Evolutionary conservation across 352 stramenopile genomes (phyloP), one percentile per base, ranked within the genome.

Genomic region (Phytopythium ostracodes): DNA sequence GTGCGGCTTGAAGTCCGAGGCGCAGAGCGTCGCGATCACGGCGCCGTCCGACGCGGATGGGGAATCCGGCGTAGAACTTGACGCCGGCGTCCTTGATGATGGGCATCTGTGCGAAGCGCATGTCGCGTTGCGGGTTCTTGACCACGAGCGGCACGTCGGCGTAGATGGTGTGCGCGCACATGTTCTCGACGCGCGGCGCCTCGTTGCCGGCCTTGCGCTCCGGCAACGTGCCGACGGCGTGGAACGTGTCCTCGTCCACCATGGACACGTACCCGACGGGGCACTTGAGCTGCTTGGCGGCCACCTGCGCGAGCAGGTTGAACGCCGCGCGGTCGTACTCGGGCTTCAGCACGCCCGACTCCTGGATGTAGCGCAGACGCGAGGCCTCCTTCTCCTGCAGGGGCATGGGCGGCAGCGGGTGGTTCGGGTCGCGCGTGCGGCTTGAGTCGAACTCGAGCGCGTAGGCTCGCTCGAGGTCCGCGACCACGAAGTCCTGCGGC

Each of bases 21-120:
- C 65, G 43, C 80, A 89, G 11, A 89, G 61, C 33, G 72, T 78
- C 0, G 73, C 80, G 20, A 89, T 68, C 12, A 86, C 72, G 0
- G 67, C 66, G 7, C 77, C 75, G 36, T 87, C 77, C 0, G 77
- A 77, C 1, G 49, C 64, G 64, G 31, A 89, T 73, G 1, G 79
- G 77, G 61, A 87, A 89, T 1, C 79, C 75, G 14, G 77, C 79
- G 69, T 89, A 89, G 57, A 87, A 89, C 56, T 79, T 77, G 59
- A 84, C 63, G 4, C 72, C 70, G 2, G 67, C 56, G 33, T 75
- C 61, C 46, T 76, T 70, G 51, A 83, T 63, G 18, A 73, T 65
- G 38, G 67, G 60, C 71, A 87, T 76, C 47, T 87, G 74, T 8
- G 69, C 65, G 50, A 89, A 89, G 14, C 79, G 75, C 69, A 84